These are phyloP conservation scores for Nothophoma quercina DNA, from an alignment of 2,329 filamentous ascomycete species.

Conservation along the genomic window DNA sequence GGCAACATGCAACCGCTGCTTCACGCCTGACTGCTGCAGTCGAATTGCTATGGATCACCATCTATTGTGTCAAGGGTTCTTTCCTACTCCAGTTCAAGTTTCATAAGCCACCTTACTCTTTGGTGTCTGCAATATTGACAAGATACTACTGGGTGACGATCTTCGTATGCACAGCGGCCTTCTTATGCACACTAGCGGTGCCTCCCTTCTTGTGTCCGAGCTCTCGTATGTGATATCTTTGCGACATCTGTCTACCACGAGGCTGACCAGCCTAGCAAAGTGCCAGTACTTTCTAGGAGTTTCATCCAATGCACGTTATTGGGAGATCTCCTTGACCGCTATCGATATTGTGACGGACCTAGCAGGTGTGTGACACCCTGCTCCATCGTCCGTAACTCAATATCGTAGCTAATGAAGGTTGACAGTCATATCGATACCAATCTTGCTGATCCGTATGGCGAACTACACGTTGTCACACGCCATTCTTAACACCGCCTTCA, in stretches of 20 bases:
- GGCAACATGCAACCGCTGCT: constrained; percentile 1
- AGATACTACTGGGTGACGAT: constrained; percentile 23
- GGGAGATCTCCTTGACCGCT: constrained; percentile 15
- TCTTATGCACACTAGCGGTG: constrained; percentile 23
- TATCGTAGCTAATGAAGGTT: constrained; percentile 3
- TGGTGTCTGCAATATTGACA: constrained; percentile 20
- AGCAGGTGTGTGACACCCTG: constrained; percentile 13
- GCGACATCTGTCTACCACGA: not conserved
- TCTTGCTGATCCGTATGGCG: constrained; percentile 25
- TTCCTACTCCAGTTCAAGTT: constrained; percentile 28
- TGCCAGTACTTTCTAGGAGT: constrained; percentile 13
- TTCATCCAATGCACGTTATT: constrained; percentile 8
- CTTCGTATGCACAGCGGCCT: constrained; percentile 10
- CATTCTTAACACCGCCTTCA: constrained; percentile 22
- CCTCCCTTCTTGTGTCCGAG: constrained; percentile 21
- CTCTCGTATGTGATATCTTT: constrained; percentile 12
- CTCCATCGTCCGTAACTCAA: not conserved
- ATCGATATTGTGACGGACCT: constrained; percentile 25
- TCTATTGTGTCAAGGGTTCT: constrained; percentile 29
- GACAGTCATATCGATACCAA: constrained; percentile 21
- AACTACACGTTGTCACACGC: constrained; percentile 19
- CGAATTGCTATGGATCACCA: constrained; percentile 23
- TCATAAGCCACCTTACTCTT: constrained; percentile 26
- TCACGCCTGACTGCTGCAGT: constrained; percentile 22
- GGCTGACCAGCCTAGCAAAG: constrained; percentile 13